Evolutionary conservation across 805 yeast species (phyloP).

Genomic region (Saturnispora serradocipensis): DNA sequence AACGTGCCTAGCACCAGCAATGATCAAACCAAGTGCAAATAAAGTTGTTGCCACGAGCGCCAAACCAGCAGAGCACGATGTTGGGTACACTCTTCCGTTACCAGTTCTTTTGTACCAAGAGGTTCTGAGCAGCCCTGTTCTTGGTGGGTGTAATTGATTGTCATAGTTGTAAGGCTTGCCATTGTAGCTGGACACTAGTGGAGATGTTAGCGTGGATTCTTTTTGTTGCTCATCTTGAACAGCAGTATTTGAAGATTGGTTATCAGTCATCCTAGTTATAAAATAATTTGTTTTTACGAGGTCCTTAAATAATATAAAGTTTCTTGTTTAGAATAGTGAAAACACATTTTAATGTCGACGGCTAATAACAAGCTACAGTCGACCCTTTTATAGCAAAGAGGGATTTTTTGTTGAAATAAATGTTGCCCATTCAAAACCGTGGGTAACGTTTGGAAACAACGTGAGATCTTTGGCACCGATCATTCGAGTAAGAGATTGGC

Average conservation of each 20-base stretch:
- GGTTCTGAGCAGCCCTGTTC: conserved; percentile 33
- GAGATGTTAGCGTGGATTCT: conserved; percentile 8
- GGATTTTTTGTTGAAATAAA: background rate
- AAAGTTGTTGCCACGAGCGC: conserved; percentile 37
- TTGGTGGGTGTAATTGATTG: conserved; percentile 29
- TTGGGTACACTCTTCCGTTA: conserved; percentile 34
- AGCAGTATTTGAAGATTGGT: conserved; percentile 21
- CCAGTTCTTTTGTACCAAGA: conserved; percentile 36
- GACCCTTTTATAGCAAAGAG: background rate
- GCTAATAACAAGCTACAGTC: background rate
- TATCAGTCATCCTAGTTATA: conserved; percentile 16
- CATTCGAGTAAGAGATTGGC: background rate
- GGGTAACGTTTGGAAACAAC: background rate
- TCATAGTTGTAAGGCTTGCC: conserved; percentile 15
- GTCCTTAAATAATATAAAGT: background rate
- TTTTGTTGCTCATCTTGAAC: conserved; percentile 13
- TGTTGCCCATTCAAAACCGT: background rate
- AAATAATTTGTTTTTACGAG: background rate
- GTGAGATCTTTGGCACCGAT: background rate
- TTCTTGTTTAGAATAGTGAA: background rate
- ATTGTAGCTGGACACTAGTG: conserved; percentile 5
- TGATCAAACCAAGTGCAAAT: conserved; percentile 37
- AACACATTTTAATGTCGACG: background rate
- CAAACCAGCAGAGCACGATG: conserved; percentile 43
- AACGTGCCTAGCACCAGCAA: conserved; percentile 36